A percentile compares a stretch with the other conserved stretches of the same genome.
Conservation (phyloP, 2,329 filamentous ascomycete genomes). For the Neofusicoccum parvum region DNA sequence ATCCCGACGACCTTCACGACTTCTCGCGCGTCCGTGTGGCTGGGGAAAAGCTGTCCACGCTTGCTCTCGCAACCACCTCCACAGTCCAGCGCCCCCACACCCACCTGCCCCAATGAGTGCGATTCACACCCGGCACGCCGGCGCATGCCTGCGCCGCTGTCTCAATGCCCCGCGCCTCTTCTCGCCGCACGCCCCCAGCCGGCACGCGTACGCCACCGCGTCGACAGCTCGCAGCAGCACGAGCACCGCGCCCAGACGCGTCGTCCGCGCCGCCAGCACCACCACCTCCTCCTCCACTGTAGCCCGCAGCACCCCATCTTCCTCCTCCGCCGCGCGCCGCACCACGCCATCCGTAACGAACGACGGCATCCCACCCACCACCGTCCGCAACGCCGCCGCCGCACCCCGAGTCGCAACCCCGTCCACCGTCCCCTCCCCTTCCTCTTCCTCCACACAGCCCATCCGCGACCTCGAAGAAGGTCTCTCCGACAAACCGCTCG, state of each 20-base stretch:
- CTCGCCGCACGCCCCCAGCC: neutral
- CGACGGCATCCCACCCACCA: slow-evolving; percentile 1
- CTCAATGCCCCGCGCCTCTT: slow-evolving; percentile 1
- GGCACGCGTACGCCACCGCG: slow-evolving; percentile 8
- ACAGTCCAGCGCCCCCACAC: neutral
- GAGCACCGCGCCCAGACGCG: neutral
- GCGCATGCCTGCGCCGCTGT: slow-evolving; percentile 4
- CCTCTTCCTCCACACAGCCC: slow-evolving; percentile 22
- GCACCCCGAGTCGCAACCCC: slow-evolving; percentile 7
- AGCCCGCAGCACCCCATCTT: neutral
- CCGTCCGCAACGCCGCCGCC: slow-evolving; percentile 4
- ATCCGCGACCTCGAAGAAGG: slow-evolving; percentile 51
- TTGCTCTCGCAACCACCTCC: neutral
- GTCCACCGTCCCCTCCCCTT: slow-evolving; percentile 28
- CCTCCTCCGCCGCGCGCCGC: slow-evolving; percentile 19
- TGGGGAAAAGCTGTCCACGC: no score
- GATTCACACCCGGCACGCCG: neutral
- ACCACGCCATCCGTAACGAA: slow-evolving; percentile 22
- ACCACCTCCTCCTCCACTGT: neutral
- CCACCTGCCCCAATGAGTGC: neutral
- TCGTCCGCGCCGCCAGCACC: neutral
- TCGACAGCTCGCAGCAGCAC: neutral
- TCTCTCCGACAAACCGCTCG: slow-evolving; percentile 48
- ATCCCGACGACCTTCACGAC: neutral
- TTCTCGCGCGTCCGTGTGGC: neutral